A percentile compares a stretch with the other conserved stretches of the same genome.
phyloP scores from a whole-genome alignment of 1,284 basidiomycete genomes.

The Clitocybe nebularis region DNA sequence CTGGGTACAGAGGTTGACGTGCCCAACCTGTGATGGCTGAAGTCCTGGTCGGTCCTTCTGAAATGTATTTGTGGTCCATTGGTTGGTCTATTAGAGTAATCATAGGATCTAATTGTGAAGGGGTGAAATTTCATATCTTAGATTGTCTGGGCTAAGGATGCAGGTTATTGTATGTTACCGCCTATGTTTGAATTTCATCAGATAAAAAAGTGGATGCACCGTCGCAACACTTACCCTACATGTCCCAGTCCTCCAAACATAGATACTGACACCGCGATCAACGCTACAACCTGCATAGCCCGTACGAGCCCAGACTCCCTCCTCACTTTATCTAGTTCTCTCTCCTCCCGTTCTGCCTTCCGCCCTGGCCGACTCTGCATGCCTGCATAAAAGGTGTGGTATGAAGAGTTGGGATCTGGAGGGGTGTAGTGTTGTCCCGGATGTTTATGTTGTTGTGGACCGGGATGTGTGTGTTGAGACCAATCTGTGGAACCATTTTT shows the following conservation, averaged over 20 bases:
- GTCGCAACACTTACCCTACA: neutral
- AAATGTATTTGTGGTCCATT: too few relatives aligned
- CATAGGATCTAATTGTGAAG: too few relatives aligned
- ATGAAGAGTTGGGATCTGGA: constrained; percentile 1
- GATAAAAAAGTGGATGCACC: too few relatives aligned
- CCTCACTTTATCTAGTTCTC: constrained; percentile 28
- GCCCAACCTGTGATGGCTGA: too few relatives aligned
- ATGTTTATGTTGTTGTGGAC: constrained; percentile 10
- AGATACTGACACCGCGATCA: constrained; percentile 23
- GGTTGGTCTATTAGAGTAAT: too few relatives aligned
- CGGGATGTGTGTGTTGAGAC: constrained; percentile 11
- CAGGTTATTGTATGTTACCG: too few relatives aligned
- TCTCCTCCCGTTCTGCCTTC: constrained; percentile 23
- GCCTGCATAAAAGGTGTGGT: constrained; percentile 10
- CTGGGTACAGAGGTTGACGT: neutral
- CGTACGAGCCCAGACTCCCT: constrained; percentile 26
- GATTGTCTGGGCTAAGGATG: too few relatives aligned
- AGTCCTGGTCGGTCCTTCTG: too few relatives aligned
- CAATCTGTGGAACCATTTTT: constrained; percentile 8
- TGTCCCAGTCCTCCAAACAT: constrained; percentile 19
- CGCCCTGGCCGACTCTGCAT: constrained; percentile 18
- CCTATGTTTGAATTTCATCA: too few relatives aligned
- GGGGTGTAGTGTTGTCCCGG: constrained; percentile 12
- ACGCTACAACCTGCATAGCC: constrained; percentile 26
- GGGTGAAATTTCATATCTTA: too few relatives aligned